These are phyloP conservation scores for Blastomyces emzantsi DNA, from an alignment of 2,329 filamentous ascomycete species.

Conservation along the genomic window DNA sequence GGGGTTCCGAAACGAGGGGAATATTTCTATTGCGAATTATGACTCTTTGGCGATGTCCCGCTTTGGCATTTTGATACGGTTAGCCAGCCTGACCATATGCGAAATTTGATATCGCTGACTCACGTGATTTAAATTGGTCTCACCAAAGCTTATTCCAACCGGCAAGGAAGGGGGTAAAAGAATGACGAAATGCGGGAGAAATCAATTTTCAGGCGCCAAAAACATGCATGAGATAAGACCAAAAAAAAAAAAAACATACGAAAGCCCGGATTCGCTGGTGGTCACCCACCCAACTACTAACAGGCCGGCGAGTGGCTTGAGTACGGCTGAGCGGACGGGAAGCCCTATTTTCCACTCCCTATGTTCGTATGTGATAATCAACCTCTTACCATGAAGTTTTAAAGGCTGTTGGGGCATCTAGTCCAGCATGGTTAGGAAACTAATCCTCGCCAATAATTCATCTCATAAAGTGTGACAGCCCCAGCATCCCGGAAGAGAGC, in stretches of 20 bases:
- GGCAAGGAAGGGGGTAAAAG: too few relatives aligned
- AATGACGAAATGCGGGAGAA: too few relatives aligned
- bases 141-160: too few relatives aligned
- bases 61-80: background rate
- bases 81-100: background rate
- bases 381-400: too few relatives aligned
- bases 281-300: constrained; percentile 21
- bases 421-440: too few relatives aligned
- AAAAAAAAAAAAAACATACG: constrained; percentile 25
- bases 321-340: constrained; percentile 39
- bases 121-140: background rate
- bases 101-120: background rate
- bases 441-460: too few relatives aligned
- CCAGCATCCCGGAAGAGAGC: too few relatives aligned
- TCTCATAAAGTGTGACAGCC: too few relatives aligned
- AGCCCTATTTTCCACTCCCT: constrained; percentile 38
- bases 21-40: background rate
- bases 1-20: background rate
- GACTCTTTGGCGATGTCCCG: constrained; percentile 1
- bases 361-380: constrained; percentile 31
- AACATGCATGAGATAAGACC: too few relatives aligned
- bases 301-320: constrained; percentile 37
- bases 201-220: too few relatives aligned
- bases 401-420: too few relatives aligned
- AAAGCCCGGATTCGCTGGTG: constrained; percentile 19